Percentiles rank a stretch among this genome's conserved stretches.
Evolutionary conservation across 495 filamentous ascomycete species (phyloP).

Genomic region (Penicillium taxi): DNA sequence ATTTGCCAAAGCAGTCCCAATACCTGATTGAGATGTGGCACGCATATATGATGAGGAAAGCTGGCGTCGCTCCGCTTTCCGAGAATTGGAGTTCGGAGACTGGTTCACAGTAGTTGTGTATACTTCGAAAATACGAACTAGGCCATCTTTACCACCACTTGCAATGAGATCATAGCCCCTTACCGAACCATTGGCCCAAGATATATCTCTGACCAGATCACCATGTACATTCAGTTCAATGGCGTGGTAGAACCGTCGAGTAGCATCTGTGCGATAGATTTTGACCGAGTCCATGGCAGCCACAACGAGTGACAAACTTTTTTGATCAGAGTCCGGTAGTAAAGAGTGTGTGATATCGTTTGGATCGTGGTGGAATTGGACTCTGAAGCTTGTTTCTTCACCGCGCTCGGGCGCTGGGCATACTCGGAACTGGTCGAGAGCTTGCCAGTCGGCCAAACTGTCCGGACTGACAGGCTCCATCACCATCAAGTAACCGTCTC

Average conservation of each 20-base stretch:
- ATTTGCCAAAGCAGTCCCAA: slow-evolving; percentile 43
- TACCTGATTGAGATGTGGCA: slow-evolving; percentile 41
- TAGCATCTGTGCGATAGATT: slow-evolving; percentile 68
- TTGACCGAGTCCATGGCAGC: slow-evolving; percentile 74
- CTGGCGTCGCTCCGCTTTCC: slow-evolving; percentile 22
- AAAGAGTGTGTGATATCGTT: slow-evolving; percentile 69
- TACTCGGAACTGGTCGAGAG: slow-evolving; percentile 61
- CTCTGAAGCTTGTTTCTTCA: slow-evolving; percentile 77
- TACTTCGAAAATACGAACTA: slow-evolving; percentile 76
- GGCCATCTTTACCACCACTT: slow-evolving; percentile 85
- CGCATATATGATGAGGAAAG: slow-evolving; percentile 31
- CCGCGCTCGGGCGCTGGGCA: slow-evolving; percentile 54
- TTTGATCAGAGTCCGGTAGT: slow-evolving; percentile 64
- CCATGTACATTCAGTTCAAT: slow-evolving; percentile 62
- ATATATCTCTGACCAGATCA: slow-evolving; percentile 78
- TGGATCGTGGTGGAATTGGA: slow-evolving; percentile 78
- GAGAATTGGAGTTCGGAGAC: slow-evolving; percentile 22
- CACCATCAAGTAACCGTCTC: slow-evolving; percentile 69
- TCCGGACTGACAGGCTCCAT: slow-evolving; percentile 86
- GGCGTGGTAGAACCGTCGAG: slow-evolving; percentile 65
- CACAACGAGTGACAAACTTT: slow-evolving; percentile 68
- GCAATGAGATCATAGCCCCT: slow-evolving; percentile 84
- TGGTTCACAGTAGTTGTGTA: slow-evolving; percentile 40
- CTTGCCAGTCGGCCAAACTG: slow-evolving; percentile 64
- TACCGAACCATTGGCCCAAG: slow-evolving; percentile 85